Evolutionary conservation across 78 protist genomes (phyloP).

Genomic region (Dictyostelium intermedium): DNA sequence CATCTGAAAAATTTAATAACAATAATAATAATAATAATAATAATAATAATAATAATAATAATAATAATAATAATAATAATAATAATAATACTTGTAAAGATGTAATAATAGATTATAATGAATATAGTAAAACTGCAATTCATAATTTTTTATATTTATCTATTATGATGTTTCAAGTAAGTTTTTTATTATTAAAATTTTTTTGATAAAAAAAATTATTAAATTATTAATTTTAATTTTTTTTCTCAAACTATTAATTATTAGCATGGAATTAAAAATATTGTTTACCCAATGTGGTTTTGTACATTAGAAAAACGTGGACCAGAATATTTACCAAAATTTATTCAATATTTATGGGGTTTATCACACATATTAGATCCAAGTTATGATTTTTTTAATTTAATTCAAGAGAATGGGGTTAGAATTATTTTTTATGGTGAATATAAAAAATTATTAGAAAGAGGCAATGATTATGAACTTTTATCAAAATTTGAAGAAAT

Average conservation of each 20-base stretch:
- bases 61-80: background rate
- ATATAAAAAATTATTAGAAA: constrained; percentile 10
- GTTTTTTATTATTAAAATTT: background rate
- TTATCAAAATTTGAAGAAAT: constrained; percentile 26
- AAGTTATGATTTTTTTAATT: background rate
- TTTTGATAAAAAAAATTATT: background rate
- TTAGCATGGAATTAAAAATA: constrained; percentile 36
- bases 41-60: background rate
- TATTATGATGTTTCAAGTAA: constrained; percentile 46
- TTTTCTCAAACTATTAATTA: background rate
- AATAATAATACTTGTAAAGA: background rate
- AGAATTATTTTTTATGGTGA: constrained; percentile 57
- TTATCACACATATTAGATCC: background rate
- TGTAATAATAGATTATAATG: constrained; percentile 11
- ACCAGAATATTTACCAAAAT: constrained; percentile 64
- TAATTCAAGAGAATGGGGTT: constrained; percentile 12
- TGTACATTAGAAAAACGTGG: constrained; percentile 63
- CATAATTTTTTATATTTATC: constrained; percentile 13
- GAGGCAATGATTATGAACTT: constrained; percentile 16
- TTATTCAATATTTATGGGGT: constrained; percentile 64
- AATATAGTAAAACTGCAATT: constrained; percentile 18
- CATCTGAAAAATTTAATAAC: background rate
- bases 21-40: background rate
- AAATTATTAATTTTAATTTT: background rate
- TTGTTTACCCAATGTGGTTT: constrained; percentile 75